phyloP scores from a whole-genome alignment of 164 flowering plant genomes.

The Protea cynaroides region DNA sequence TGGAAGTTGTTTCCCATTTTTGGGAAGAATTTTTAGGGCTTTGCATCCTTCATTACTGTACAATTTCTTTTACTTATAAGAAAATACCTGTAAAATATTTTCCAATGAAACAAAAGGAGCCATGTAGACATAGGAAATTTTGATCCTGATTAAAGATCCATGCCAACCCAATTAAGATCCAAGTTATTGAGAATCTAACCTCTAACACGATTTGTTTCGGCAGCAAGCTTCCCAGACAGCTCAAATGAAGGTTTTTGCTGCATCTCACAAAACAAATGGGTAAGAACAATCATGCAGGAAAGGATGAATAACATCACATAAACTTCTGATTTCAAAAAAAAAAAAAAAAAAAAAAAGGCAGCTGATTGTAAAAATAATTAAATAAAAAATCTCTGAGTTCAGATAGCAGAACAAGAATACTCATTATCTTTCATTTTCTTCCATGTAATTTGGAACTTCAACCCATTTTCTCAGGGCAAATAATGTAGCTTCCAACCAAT shows the following conservation, averaged over 20 bases:
- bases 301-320: neutral
- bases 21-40: too few species aligned
- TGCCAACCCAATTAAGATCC: too few species aligned
- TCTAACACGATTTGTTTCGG: slow-evolving; percentile 88
- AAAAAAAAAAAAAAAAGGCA: too few species aligned
- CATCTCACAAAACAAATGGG: slow-evolving; percentile 13
- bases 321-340: too few species aligned
- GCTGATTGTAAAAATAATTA: neutral
- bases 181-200: slow-evolving; percentile 37
- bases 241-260: slow-evolving; percentile 98
- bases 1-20: too few species aligned
- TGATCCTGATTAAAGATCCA: neutral
- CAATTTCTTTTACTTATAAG: too few species aligned
- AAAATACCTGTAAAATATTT: too few species aligned
- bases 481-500: neutral
- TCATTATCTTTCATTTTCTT: neutral
- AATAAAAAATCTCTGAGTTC: neutral
- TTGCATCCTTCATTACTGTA: too few species aligned
- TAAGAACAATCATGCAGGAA: neutral
- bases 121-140: neutral
- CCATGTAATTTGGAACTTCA: neutral
- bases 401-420: slow-evolving; percentile 2
- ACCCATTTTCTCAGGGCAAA: neutral
- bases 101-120: neutral
- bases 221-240: slow-evolving; percentile 97